Evolutionary conservation across 768 basidiomycete genomes (phyloP).

Genomic region (Fomitopsis serialis): DNA sequence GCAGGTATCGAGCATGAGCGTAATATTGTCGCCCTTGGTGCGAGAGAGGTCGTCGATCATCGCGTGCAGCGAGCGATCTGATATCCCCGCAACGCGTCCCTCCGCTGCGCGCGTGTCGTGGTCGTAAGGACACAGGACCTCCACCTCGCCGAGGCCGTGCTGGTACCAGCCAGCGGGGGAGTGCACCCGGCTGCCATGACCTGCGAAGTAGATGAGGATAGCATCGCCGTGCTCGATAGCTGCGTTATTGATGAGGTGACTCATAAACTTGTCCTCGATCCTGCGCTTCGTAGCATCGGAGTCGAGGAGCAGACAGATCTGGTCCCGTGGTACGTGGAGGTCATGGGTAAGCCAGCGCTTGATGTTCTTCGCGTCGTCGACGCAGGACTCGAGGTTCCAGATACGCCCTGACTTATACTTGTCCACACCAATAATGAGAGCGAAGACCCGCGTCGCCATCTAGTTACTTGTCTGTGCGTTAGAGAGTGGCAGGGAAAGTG

Average conservation of each 20-base stretch:
- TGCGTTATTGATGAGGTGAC: constrained; percentile 58
- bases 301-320: constrained; percentile 54
- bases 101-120: constrained; percentile 45
- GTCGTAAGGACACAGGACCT: constrained; percentile 65
- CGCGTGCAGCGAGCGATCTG: constrained; percentile 59
- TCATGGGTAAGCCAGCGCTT: constrained; percentile 51
- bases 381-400: constrained; percentile 64
- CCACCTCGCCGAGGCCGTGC: constrained; percentile 35
- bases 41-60: constrained; percentile 52
- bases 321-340: constrained; percentile 51
- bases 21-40: constrained; percentile 65
- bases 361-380: constrained; percentile 56
- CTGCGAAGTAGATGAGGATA: constrained; percentile 66
- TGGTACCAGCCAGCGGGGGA: constrained; percentile 62
- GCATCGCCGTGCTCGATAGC: constrained; percentile 57
- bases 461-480: constrained; percentile 6
- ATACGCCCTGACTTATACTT: constrained; percentile 54
- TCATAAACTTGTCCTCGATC: constrained; percentile 57
- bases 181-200: constrained; percentile 57
- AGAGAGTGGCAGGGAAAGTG: not conserved
- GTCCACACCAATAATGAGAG: constrained; percentile 66
- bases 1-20: constrained; percentile 61
- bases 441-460: constrained; percentile 50
- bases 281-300: constrained; percentile 52
- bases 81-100: constrained; percentile 55